Conservation (phyloP, 1,284 basidiomycete genomes). For the Tilletiopsis washingtonensis region DNA sequence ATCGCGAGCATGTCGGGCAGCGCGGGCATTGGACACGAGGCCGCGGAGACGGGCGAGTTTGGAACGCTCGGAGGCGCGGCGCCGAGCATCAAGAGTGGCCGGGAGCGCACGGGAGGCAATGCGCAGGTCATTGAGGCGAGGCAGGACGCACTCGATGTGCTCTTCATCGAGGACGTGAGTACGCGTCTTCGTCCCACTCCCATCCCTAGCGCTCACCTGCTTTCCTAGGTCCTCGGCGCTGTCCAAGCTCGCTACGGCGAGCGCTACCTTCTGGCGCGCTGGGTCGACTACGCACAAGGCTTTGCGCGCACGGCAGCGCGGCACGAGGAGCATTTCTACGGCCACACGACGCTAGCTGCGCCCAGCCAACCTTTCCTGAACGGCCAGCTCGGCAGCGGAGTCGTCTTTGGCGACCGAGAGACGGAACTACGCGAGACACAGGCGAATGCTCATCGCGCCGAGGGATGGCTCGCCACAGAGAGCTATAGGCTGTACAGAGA, state of each 20-base stretch:
- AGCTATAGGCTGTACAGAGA: constrained; percentile 57
- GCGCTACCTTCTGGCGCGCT: constrained; percentile 64
- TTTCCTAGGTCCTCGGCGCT: no score
- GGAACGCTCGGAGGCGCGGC: constrained; percentile 3
- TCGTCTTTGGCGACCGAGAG: constrained; percentile 61
- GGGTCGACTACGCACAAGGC: constrained; percentile 65
- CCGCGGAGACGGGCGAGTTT: neutral
- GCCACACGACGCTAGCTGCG: constrained; percentile 61
- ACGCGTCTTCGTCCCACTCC: constrained; percentile 62
- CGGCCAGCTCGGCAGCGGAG: constrained; percentile 59
- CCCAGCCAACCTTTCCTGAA: constrained; percentile 50
- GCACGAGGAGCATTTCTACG: constrained; percentile 66
- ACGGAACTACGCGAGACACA: constrained; percentile 58
- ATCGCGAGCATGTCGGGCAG: constrained; percentile 23
- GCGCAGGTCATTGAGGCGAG: constrained; percentile 15
- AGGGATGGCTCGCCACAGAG: constrained; percentile 67
- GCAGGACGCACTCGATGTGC: constrained; percentile 60
- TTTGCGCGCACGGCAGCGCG: constrained; percentile 68
- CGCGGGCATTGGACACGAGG: constrained; percentile 4
- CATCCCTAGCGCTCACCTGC: no score
- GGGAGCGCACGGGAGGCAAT: neutral
- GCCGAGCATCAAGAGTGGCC: neutral
- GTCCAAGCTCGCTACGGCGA: constrained; percentile 76
- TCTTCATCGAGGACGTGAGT: constrained; percentile 85
- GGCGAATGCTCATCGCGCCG: constrained; percentile 64